These are phyloP conservation scores for Magnusiomyces suaveolens DNA, from an alignment of 1,139 yeast species.

Conservation along the genomic window DNA sequence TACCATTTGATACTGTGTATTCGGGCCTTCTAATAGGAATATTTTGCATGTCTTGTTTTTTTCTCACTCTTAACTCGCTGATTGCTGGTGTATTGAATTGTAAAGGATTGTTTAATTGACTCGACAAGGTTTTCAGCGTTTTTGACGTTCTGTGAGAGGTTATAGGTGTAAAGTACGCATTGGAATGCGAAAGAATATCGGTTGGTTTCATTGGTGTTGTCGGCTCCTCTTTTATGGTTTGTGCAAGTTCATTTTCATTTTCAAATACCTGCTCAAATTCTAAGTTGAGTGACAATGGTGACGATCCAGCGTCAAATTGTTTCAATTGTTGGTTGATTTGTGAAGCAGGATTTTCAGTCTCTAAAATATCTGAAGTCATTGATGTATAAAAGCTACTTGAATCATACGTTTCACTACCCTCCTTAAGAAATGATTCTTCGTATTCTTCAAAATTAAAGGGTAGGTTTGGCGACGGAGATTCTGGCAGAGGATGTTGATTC, in stretches of 20 bases:
- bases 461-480: background rate
- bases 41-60: background rate
- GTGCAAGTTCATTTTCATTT: background rate
- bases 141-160: background rate
- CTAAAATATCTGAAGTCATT: background rate
- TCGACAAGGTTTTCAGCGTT: background rate
- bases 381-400: background rate
- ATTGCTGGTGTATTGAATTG: background rate
- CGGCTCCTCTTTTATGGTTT: background rate
- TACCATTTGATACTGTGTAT: background rate
- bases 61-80: background rate
- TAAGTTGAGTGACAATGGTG: background rate
- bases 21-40: background rate
- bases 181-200: background rate
- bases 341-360: background rate
- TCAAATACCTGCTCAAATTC: background rate
- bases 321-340: background rate
- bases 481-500: too few relatives aligned
- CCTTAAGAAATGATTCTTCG: background rate
- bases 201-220: conserved; percentile 1
- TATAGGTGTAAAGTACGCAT: background rate
- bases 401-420: too few relatives aligned
- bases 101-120: background rate
- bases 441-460: background rate
- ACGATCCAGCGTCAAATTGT: background rate